phyloP scores from a whole-genome alignment of 2,329 filamentous ascomycete genomes.

The Aspergillus amoenus region DNA sequence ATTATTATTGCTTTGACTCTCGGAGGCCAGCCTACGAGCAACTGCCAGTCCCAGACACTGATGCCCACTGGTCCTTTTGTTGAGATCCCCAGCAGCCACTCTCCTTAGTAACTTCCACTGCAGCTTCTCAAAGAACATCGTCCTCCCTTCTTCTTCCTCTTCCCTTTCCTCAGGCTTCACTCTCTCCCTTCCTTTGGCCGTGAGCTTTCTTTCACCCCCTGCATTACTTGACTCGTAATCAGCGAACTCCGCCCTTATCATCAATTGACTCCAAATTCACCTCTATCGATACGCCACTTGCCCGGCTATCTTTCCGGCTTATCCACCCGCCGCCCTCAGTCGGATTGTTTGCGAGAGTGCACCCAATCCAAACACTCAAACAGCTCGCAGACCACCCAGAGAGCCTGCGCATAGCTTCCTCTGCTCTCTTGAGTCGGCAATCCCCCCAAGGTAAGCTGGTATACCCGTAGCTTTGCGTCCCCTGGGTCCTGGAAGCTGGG shows the following conservation, averaged over 20 bases:
- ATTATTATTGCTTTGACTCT: neutral
- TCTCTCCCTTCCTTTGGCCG: constrained; percentile 2
- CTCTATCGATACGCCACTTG: constrained; percentile 29
- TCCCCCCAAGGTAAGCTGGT: constrained; percentile 9
- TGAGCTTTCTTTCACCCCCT: neutral
- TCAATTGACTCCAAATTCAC: constrained; percentile 24
- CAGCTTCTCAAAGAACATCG: constrained; percentile 3
- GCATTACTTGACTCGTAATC: neutral
- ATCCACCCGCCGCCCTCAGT: constrained; percentile 20
- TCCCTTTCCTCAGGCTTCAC: neutral
- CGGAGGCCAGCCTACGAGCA: neutral
- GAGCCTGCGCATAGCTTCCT: constrained; percentile 14
- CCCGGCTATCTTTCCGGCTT: constrained; percentile 32
- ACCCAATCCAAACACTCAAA: neutral
- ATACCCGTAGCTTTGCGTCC: constrained; percentile 2
- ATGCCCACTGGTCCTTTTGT: too few relatives aligned
- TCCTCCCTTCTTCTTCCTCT: constrained; percentile 9
- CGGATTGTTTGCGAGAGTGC: neutral
- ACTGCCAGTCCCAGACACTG: neutral
- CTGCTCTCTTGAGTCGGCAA: constrained; percentile 5
- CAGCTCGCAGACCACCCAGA: neutral
- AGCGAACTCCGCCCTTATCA: constrained; percentile 18
- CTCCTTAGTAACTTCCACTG: neutral
- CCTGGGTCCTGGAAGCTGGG: constrained; percentile 12
- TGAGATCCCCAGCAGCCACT: neutral